Percentiles rank a stretch among this genome's conserved stretches.
These are phyloP conservation scores for Penicillium egyptiacum DNA, from an alignment of 495 filamentous ascomycete species.

Conservation along the genomic window DNA sequence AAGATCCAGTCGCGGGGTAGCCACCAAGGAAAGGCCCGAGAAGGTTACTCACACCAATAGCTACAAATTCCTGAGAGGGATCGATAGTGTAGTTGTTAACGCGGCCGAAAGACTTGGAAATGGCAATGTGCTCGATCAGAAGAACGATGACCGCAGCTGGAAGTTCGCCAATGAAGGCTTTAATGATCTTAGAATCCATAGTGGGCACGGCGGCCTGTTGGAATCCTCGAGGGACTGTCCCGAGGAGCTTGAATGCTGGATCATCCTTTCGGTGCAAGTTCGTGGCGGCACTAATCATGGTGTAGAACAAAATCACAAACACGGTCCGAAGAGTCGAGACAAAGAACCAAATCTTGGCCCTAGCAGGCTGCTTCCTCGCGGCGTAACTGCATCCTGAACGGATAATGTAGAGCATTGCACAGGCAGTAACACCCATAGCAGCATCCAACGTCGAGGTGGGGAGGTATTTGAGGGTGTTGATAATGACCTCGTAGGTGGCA, in stretches of 20 bases:
- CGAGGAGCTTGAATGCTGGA: slow-evolving; percentile 65
- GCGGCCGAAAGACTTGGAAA: slow-evolving; percentile 94
- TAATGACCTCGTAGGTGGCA: slow-evolving; percentile 80
- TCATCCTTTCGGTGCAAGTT: slow-evolving; percentile 59
- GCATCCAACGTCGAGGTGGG: slow-evolving; percentile 70
- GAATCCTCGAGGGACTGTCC: slow-evolving; percentile 79
- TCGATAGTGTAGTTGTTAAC: slow-evolving; percentile 99
- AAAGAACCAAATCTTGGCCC: slow-evolving; percentile 82
- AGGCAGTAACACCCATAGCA: slow-evolving; percentile 84
- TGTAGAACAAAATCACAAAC: slow-evolving; percentile 92
- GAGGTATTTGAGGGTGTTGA: slow-evolving; percentile 81
- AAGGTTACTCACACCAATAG: slow-evolving; percentile 89
- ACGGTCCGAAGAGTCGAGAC: slow-evolving; percentile 81
- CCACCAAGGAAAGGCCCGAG: slow-evolving; percentile 91
- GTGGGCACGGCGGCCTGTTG: slow-evolving; percentile 74
- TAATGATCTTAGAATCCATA: slow-evolving; percentile 63
- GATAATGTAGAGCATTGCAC: slow-evolving; percentile 80
- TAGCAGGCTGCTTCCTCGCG: slow-evolving; percentile 67
- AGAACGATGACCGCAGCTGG: slow-evolving; percentile 88
- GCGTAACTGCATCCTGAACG: slow-evolving; percentile 64
- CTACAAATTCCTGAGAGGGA: slow-evolving; percentile 94
- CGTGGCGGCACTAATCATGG: slow-evolving; percentile 82
- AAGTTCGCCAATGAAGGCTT: slow-evolving; percentile 59
- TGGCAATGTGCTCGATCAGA: slow-evolving; percentile 95
- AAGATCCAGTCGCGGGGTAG: slow-evolving; percentile 94